Evolutionary conservation across 371 early-diverging fungal species (phyloP).

Genomic region (Mortierella sp.): DNA sequence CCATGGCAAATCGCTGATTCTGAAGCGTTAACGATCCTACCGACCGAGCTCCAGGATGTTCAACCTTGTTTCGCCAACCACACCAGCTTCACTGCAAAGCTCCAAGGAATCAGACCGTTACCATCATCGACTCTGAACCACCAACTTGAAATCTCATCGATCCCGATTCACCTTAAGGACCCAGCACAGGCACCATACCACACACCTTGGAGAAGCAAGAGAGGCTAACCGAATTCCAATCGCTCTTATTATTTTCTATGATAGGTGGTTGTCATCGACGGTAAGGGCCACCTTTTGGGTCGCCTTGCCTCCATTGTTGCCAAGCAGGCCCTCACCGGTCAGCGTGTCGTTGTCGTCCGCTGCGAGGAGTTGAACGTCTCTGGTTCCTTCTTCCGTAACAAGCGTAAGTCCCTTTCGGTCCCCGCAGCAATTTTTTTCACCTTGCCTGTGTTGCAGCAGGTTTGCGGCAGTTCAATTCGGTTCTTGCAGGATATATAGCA

Average conservation of each 20-base stretch:
- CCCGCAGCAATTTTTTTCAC: background rate
- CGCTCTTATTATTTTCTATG: conserved; percentile 8
- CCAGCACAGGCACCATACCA: background rate
- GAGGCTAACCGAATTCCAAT: conserved; percentile 15
- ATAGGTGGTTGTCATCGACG: conserved; percentile 99
- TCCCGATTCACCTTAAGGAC: conserved; percentile 1
- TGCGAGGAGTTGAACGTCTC: conserved; percentile 98
- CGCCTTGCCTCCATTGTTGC: conserved; percentile 99
- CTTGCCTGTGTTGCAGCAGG: background rate
- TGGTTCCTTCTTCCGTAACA: conserved; percentile 99
- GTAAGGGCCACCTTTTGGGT: conserved; percentile 99
- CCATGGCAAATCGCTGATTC: conserved; percentile 37
- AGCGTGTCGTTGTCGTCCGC: conserved; percentile 98
- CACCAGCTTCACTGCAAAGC: background rate
- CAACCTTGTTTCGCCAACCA: background rate
- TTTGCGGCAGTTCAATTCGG: background rate
- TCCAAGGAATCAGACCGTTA: background rate
- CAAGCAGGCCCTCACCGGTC: conserved; percentile 98
- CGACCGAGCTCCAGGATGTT: background rate
- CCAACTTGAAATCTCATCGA: conserved; percentile 13
- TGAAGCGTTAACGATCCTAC: background rate
- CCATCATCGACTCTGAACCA: background rate
- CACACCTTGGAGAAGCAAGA: background rate
- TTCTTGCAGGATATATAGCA: background rate
- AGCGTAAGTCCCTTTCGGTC: conserved; percentile 78